Percentiles rank a stretch among this genome's conserved stretches.
Conservation (phyloP, 169 alveolate species). For the Plasmodium falciparum region DNA sequence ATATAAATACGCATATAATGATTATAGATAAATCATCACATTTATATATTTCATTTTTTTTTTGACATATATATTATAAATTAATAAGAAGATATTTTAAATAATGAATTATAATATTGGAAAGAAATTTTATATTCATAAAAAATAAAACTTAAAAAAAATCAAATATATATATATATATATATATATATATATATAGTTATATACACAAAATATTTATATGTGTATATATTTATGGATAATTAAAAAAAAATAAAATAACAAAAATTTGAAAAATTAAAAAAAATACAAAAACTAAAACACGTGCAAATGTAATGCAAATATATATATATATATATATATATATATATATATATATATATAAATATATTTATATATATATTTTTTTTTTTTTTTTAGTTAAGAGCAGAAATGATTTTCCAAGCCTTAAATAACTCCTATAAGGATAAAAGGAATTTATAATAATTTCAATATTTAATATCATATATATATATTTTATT, state of each 20-base stretch:
- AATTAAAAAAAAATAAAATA: no score
- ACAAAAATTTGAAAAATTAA: no score
- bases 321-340: background rate
- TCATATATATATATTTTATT: no score
- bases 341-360: constrained; percentile 8
- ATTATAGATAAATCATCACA: no score
- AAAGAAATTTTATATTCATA: background rate
- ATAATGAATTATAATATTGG: background rate
- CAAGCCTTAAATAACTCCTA: constrained; percentile 74
- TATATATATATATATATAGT: constrained; percentile 4
- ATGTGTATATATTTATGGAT: no score
- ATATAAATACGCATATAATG: no score
- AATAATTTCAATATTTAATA: background rate
- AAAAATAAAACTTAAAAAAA: background rate
- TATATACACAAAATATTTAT: background rate
- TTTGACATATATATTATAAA: no score
- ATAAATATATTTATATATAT: background rate
- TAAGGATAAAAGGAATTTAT: constrained; percentile 45
- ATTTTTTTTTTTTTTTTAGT: constrained; percentile 20
- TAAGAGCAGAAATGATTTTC: constrained; percentile 76
- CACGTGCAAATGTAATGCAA: background rate
- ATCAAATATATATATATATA: background rate
- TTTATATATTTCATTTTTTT: no score
- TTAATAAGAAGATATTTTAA: background rate
- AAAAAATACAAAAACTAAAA: background rate